Percentiles rank a stretch among this genome's conserved stretches.
These are phyloP conservation scores for Trypanosoma scelopori DNA, from an alignment of 208 protist genomes.

Conservation along the genomic window DNA sequence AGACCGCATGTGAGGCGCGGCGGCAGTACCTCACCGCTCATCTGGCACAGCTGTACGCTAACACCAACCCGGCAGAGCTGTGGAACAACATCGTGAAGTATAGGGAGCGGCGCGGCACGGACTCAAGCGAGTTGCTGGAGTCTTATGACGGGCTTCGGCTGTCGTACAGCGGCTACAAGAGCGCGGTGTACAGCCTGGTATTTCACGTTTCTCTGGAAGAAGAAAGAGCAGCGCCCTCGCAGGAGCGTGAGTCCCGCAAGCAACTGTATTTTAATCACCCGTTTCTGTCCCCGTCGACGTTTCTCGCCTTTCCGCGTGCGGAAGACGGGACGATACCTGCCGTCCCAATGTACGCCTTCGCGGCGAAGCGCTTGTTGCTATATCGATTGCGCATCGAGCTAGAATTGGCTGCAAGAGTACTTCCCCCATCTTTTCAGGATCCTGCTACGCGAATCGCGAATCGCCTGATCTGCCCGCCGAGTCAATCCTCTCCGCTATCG, in stretches of 20 bases:
- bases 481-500: conserved; percentile 71
- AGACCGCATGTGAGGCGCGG: conserved; percentile 45
- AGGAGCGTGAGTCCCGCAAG: conserved; percentile 39
- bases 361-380: conserved; percentile 77
- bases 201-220: conserved; percentile 63
- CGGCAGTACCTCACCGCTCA: conserved; percentile 47
- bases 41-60: conserved; percentile 49
- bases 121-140: conserved; percentile 30
- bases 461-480: conserved; percentile 51
- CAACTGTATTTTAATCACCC: conserved; percentile 81
- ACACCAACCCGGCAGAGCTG: conserved; percentile 69
- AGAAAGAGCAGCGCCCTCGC: conserved; percentile 24
- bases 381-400: conserved; percentile 82
- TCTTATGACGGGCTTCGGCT: conserved; percentile 71
- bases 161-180: conserved; percentile 66
- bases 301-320: conserved; percentile 69
- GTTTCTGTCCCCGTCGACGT: conserved; percentile 83
- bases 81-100: conserved; percentile 82
- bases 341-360: conserved; percentile 83
- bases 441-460: conserved; percentile 16
- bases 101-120: conserved; percentile 25
- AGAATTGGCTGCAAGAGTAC: conserved; percentile 55
- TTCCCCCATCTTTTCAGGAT: conserved; percentile 38
- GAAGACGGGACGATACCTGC: conserved; percentile 58
- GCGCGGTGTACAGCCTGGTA: conserved; percentile 70